A percentile compares a stretch with the other conserved stretches of the same genome.
These are phyloP conservation scores for Geotrichum candidum DNA, from an alignment of 1,139 yeast genomes.

Conservation along the genomic window DNA sequence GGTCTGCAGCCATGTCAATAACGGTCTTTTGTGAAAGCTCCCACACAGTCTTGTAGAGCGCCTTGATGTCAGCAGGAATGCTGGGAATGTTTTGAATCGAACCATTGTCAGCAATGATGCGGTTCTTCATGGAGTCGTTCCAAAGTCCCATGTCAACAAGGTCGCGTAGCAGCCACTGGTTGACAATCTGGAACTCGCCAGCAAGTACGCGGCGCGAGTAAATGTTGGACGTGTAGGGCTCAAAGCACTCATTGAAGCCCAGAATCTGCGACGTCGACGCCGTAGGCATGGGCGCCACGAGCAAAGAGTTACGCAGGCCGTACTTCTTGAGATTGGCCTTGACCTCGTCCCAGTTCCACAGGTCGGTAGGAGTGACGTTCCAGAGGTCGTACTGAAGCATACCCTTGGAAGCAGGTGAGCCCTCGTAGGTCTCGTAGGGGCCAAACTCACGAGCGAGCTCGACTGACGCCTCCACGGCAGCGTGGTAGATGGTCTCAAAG, in stretches of 20 bases:
- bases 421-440: constrained; percentile 52
- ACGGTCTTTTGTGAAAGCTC: constrained; percentile 72
- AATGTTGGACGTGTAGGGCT: constrained; percentile 72
- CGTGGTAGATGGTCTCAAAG: constrained; percentile 76
- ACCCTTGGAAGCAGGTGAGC: constrained; percentile 71
- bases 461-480: constrained; percentile 61
- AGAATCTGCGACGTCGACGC: constrained; percentile 78
- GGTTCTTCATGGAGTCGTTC: constrained; percentile 62
- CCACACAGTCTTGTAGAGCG: constrained; percentile 80
- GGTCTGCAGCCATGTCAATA: constrained; percentile 83
- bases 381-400: constrained; percentile 65
- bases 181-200: constrained; percentile 74
- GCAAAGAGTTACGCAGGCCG: constrained; percentile 66
- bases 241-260: constrained; percentile 76
- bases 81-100: constrained; percentile 63
- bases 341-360: constrained; percentile 59
- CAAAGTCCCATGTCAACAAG: constrained; percentile 66
- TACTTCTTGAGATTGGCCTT: constrained; percentile 46
- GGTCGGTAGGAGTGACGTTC: constrained; percentile 52
- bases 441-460: constrained; percentile 58
- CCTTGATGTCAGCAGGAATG: constrained; percentile 63
- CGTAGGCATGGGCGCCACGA: constrained; percentile 86
- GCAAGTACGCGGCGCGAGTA: constrained; percentile 68
- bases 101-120: constrained; percentile 65
- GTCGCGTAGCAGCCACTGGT: constrained; percentile 63